Conservation (phyloP, 2,329 filamentous ascomycete genomes). For the Pseudogymnoascus sp. region DNA sequence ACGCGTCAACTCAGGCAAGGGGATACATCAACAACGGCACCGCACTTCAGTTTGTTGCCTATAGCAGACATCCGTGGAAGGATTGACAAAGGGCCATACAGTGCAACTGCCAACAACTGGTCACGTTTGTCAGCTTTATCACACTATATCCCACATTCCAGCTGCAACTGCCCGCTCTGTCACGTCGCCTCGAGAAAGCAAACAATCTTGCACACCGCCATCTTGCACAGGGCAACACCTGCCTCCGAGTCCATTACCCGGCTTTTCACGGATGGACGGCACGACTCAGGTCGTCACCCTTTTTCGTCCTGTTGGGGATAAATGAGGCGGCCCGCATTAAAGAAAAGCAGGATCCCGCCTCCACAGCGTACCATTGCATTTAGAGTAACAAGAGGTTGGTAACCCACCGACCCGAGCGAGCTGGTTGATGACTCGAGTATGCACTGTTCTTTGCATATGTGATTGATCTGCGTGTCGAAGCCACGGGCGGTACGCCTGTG, state of each 20-base stretch:
- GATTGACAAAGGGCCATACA: not conserved
- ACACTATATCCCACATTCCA: not conserved
- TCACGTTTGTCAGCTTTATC: conserved; percentile 1
- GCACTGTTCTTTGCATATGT: conserved; percentile 3
- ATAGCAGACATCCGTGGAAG: not conserved
- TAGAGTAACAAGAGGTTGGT: not conserved
- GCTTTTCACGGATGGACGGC: not conserved
- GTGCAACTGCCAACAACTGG: not conserved
- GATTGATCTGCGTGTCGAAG: not conserved
- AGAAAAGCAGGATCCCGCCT: not conserved
- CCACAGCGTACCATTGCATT: not conserved
- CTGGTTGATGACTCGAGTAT: not conserved
- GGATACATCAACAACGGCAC: not conserved
- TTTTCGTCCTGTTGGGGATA: not conserved
- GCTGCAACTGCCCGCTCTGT: not conserved
- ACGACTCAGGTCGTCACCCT: not conserved
- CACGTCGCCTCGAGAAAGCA: not conserved
- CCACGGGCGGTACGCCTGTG: not conserved
- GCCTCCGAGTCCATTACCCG: not conserved
- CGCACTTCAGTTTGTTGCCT: not conserved
- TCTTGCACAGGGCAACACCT: not conserved
- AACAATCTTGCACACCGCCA: not conserved
- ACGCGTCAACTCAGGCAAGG: not conserved
- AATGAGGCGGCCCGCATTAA: conserved; percentile 2
- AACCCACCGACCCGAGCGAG: not conserved